Evolutionary conservation across 208 protist genomes (phyloP).

Genomic region (Trypanosoma grayi): DNA sequence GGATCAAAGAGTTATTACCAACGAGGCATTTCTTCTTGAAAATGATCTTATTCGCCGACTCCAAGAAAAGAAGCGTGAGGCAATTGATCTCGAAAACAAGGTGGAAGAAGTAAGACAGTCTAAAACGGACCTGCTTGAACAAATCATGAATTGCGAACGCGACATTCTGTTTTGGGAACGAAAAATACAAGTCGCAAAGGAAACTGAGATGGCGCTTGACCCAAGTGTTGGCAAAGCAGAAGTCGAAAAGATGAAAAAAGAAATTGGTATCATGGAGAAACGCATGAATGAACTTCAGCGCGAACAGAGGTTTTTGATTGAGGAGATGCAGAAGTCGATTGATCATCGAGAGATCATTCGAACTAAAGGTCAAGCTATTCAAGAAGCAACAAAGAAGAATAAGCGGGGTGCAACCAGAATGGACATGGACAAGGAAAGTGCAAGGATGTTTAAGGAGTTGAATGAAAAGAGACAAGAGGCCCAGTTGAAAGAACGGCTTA

Average conservation of each 20-base stretch:
- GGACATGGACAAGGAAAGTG: conserved; percentile 85
- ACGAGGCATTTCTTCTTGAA: conserved; percentile 92
- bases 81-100: conserved; percentile 85
- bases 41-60: conserved; percentile 86
- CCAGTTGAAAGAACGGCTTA: conserved; percentile 66
- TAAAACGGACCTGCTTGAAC: conserved; percentile 82
- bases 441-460: conserved; percentile 86
- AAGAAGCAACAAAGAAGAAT: conserved; percentile 56
- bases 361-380: conserved; percentile 90
- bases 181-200: conserved; percentile 95
- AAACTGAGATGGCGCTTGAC: conserved; percentile 95
- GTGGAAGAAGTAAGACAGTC: conserved; percentile 72
- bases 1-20: conserved; percentile 70
- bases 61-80: conserved; percentile 90
- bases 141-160: conserved; percentile 90
- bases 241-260: conserved; percentile 94
- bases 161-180: conserved; percentile 96
- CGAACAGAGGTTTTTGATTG: conserved; percentile 91
- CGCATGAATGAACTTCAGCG: conserved; percentile 88
- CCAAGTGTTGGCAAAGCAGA: conserved; percentile 92
- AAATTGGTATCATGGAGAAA: conserved; percentile 95
- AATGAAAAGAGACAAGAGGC: conserved; percentile 84
- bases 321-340: conserved; percentile 95
- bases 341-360: conserved; percentile 92
- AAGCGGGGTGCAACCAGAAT: conserved; percentile 67